Conservation (phyloP, 345 rosid species). For the Eucalyptus curtisii region DNA sequence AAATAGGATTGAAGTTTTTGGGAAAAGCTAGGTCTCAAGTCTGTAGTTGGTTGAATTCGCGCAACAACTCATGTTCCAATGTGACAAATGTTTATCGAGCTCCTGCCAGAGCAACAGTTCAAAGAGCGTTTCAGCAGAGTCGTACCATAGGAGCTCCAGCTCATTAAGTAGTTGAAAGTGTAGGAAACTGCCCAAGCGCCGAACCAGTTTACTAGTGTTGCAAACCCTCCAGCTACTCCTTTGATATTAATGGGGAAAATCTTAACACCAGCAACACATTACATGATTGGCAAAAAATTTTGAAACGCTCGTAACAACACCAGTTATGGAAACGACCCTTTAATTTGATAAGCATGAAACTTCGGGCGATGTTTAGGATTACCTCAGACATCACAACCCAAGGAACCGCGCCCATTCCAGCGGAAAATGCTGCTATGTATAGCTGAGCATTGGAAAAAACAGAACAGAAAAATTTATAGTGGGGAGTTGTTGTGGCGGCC, state of each 20-base stretch:
- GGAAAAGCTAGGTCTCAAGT: neutral
- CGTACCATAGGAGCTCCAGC: constrained; percentile 89
- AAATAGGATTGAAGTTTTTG: neutral
- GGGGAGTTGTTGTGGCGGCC: neutral
- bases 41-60: neutral
- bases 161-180: constrained; percentile 84
- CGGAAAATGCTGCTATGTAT: constrained; percentile 70
- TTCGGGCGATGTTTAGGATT: neutral
- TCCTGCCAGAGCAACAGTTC: neutral
- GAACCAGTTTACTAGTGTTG: constrained; percentile 88
- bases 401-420: constrained; percentile 96
- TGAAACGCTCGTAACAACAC: neutral
- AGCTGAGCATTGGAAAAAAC: constrained; percentile 27
- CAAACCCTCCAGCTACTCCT: constrained; percentile 86
- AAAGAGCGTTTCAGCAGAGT: neutral
- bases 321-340: neutral
- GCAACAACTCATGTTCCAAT: neutral
- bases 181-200: constrained; percentile 92
- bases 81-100: neutral
- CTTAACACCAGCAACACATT: constrained; percentile 14
- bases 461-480: neutral
- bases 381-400: constrained; percentile 99
- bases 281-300: neutral
- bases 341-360: neutral
- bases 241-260: constrained; percentile 88